Conservation (phyloP, 768 basidiomycete genomes). For the Kondoa subrosea region DNA sequence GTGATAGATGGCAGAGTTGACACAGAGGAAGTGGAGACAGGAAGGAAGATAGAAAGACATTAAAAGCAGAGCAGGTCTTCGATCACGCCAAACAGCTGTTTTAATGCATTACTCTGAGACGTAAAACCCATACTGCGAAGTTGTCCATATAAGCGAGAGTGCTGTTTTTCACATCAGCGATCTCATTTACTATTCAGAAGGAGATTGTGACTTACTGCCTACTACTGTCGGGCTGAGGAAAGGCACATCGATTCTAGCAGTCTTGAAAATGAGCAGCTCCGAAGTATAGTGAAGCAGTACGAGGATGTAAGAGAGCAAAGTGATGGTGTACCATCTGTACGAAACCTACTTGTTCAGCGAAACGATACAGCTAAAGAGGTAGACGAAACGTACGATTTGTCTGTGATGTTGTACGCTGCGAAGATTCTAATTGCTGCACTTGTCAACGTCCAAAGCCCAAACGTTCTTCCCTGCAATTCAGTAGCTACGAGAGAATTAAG, state of each 20-base stretch:
- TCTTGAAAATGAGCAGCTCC: neutral
- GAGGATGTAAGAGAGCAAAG: neutral
- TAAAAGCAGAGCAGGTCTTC: no score
- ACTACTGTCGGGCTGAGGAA: neutral
- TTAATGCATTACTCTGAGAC: no score
- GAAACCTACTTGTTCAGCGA: neutral
- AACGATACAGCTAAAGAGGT: neutral
- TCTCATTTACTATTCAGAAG: neutral
- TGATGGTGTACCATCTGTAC: neutral
- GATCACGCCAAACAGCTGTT: no score
- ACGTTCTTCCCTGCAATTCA: neutral
- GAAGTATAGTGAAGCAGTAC: neutral
- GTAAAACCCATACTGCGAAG: neutral
- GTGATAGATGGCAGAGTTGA: no score
- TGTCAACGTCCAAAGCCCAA: neutral
- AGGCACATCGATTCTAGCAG: neutral
- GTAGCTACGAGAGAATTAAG: neutral
- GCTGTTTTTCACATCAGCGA: neutral
- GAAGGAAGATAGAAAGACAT: no score
- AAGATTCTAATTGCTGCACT: neutral
- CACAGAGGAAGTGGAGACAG: no score
- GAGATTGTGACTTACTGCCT: neutral
- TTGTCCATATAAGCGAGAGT: neutral
- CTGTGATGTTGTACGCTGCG: neutral
- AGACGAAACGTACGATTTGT: neutral